These are phyloP conservation scores for Viola pubescens DNA, from an alignment of 441 rosid genomes.

Conservation along the genomic window DNA sequence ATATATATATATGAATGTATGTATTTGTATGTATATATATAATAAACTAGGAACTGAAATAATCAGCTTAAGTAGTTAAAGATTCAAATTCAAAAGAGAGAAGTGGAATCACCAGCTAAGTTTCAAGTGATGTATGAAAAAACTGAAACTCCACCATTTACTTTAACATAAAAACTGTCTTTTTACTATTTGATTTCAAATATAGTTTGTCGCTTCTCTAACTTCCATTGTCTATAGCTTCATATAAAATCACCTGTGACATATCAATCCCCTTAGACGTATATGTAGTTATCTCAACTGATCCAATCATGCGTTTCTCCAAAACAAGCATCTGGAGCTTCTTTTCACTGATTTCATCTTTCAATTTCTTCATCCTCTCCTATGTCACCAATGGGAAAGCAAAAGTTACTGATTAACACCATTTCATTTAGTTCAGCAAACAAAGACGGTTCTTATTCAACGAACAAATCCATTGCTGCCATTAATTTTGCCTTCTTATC, in stretches of 20 bases:
- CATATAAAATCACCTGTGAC: conserved; percentile 46
- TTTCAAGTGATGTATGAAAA: no score
- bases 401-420: conserved; percentile 15
- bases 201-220: not conserved
- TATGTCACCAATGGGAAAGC: conserved; percentile 27
- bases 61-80: no score
- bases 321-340: conserved; percentile 61
- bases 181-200: not conserved
- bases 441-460: conserved; percentile 5
- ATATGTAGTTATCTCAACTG: conserved; percentile 42
- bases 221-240: no score
- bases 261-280: conserved; percentile 46
- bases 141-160: no score
- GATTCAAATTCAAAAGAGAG: no score
- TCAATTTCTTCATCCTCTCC: conserved; percentile 71
- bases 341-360: conserved; percentile 77
- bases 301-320: conserved; percentile 75
- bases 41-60: no score
- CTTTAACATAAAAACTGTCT: no score
- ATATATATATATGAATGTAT: no score
- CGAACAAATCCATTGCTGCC: conserved; percentile 1
- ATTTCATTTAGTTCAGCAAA: not conserved
- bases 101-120: no score
- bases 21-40: no score
- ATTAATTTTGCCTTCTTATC: not conserved